A percentile compares a stretch with the other conserved stretches of the same genome.
Evolutionary conservation across 805 yeast species (phyloP).

Genomic region (Candida sithepensis): DNA sequence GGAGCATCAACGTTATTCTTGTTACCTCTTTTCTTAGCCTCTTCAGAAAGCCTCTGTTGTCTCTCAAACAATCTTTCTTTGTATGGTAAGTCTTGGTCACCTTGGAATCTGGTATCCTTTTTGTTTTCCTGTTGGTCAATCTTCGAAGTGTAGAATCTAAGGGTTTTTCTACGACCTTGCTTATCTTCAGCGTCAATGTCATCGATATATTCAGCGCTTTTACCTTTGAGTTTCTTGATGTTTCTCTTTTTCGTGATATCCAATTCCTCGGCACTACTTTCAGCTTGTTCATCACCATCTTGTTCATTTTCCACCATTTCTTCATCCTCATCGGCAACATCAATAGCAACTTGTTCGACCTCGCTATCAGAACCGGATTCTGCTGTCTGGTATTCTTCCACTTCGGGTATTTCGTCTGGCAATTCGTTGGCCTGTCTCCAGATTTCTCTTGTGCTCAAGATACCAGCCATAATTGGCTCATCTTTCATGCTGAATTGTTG

Average conservation of each 20-base stretch:
- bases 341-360: slow-evolving; percentile 14
- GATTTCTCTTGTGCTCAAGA: slow-evolving; percentile 75
- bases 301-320: slow-evolving; percentile 14
- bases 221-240: slow-evolving; percentile 37
- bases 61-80: slow-evolving; percentile 87
- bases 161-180: slow-evolving; percentile 68
- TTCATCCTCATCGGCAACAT: slow-evolving; percentile 19
- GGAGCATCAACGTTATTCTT: slow-evolving; percentile 37
- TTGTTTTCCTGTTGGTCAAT: slow-evolving; percentile 80
- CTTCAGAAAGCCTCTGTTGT: slow-evolving; percentile 81
- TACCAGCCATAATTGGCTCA: slow-evolving; percentile 84
- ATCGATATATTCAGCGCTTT: slow-evolving; percentile 62
- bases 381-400: slow-evolving; percentile 8
- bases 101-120: slow-evolving; percentile 56
- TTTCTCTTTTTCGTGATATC: slow-evolving; percentile 52
- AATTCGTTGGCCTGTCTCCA: slow-evolving; percentile 80
- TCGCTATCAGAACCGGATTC: slow-evolving; percentile 25
- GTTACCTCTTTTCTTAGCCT: slow-evolving; percentile 83
- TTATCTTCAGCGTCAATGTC: slow-evolving; percentile 87
- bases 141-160: slow-evolving; percentile 95
- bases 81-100: slow-evolving; percentile 91
- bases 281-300: slow-evolving; percentile 20
- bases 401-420: slow-evolving; percentile 32
- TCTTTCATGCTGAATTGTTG: slow-evolving; percentile 66
- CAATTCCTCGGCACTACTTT: slow-evolving; percentile 40